phyloP scores from a whole-genome alignment of 371 early-diverging fungal genomes.

The Batrachochytrium dendrobatidis region DNA sequence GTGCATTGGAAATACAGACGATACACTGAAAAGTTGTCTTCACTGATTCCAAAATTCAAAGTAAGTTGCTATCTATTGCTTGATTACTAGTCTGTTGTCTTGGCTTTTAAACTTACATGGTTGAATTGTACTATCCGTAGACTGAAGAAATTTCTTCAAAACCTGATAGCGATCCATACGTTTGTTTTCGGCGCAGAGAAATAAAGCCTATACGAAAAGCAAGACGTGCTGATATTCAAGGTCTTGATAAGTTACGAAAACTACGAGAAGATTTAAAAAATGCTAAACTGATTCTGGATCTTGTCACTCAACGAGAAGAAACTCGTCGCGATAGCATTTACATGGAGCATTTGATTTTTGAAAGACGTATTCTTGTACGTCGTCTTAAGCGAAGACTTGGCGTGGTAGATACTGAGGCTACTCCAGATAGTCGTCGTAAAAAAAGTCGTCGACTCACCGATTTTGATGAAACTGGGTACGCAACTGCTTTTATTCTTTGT shows the following conservation, averaged over 20 bases:
- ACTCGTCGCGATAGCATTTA: conserved; percentile 59
- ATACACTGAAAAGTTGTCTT: conserved; percentile 35
- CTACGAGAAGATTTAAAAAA: conserved; percentile 72
- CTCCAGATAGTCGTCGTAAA: conserved; percentile 14
- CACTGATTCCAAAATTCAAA: conserved; percentile 59
- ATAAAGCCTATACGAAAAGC: conserved; percentile 81
- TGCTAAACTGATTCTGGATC: conserved; percentile 67
- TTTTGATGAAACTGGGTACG: not conserved
- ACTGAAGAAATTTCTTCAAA: conserved; percentile 52
- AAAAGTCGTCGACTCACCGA: conserved; percentile 14
- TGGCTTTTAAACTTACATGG: not conserved
- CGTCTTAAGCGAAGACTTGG: conserved; percentile 38
- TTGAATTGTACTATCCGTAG: conserved; percentile 1
- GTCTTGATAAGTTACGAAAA: conserved; percentile 73
- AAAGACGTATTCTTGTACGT: conserved; percentile 37
- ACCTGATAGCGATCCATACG: conserved; percentile 82
- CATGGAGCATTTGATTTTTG: conserved; percentile 50
- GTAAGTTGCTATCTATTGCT: conserved; percentile 14
- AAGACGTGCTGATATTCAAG: conserved; percentile 72
- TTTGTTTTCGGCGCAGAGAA: conserved; percentile 95
- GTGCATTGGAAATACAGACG: conserved; percentile 45
- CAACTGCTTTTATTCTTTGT: not conserved
- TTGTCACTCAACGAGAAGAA: conserved; percentile 73
- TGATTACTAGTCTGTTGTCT: not conserved
- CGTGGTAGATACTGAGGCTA: conserved; percentile 19